Conservation (phyloP, 2,329 filamentous ascomycete genomes). For the Epichloe gansuensis region DNA sequence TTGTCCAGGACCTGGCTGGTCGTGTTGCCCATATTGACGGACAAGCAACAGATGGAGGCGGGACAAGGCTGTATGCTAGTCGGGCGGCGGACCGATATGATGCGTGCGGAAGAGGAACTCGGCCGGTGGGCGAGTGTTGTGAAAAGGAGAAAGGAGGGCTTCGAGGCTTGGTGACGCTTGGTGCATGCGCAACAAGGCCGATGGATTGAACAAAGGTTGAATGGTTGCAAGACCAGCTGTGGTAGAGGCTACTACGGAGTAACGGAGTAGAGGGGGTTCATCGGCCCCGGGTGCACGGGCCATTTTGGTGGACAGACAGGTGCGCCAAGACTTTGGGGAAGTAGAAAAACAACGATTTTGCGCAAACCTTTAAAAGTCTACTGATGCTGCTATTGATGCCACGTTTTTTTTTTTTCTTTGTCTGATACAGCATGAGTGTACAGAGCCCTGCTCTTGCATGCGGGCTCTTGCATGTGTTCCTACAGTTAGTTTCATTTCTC, state of each 20-base stretch:
- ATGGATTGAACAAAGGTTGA: not conserved
- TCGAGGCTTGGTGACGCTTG: not conserved
- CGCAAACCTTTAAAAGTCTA: too few species aligned
- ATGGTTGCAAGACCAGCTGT: not conserved
- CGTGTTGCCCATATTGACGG: constrained; percentile 48
- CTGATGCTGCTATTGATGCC: too few species aligned
- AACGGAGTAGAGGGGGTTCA: not conserved
- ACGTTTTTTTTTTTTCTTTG: too few species aligned
- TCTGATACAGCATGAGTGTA: too few species aligned
- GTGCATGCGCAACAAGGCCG: not conserved
- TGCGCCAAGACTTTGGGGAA: too few species aligned
- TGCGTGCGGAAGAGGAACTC: not conserved
- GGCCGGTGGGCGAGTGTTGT: not conserved
- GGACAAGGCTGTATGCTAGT: not conserved
- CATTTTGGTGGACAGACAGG: not conserved
- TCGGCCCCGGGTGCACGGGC: constrained; percentile 8
- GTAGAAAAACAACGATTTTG: too few species aligned
- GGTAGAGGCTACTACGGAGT: not conserved
- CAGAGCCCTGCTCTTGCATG: too few species aligned
- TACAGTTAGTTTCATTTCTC: too few species aligned
- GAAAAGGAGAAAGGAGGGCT: not conserved
- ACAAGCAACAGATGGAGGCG: not conserved
- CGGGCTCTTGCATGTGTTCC: too few species aligned
- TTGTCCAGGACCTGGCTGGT: constrained; percentile 73
- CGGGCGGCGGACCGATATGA: not conserved